Percentiles rank a stretch among this genome's conserved stretches.
Conservation (phyloP, 106 monocot genomes). For the Acanthochlamys bracteata region DNA sequence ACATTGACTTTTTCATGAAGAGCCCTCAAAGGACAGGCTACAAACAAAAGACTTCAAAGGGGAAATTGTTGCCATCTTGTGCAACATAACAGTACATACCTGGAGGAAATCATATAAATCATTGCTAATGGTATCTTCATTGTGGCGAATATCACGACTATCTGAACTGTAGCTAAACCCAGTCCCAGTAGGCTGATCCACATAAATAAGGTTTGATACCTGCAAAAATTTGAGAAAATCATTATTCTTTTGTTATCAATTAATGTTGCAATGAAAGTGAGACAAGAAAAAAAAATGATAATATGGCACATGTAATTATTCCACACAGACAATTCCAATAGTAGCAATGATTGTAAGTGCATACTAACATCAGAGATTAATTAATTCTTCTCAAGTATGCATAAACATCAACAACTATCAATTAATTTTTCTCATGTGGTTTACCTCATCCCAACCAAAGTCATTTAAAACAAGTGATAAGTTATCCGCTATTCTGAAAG, state of each 20-base stretch:
- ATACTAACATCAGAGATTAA: too few species aligned
- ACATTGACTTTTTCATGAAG: too few species aligned
- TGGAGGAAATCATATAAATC: slow-evolving; percentile 69
- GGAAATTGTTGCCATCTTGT: neutral
- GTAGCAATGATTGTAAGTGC: too few species aligned
- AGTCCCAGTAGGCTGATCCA: slow-evolving; percentile 82
- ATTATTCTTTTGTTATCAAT: neutral
- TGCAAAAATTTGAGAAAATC: slow-evolving; percentile 9
- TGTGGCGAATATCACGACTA: slow-evolving; percentile 44
- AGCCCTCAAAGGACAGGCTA: too few species aligned
- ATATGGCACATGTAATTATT: too few species aligned
- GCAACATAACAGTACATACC: slow-evolving; percentile 14
- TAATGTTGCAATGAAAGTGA: too few species aligned
- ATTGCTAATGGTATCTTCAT: slow-evolving; percentile 50
- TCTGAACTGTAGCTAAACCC: slow-evolving; percentile 68
- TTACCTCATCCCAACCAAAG: slow-evolving; percentile 87
- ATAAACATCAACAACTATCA: neutral
- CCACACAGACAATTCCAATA: too few species aligned
- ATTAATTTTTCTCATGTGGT: neutral
- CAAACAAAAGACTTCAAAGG: too few species aligned
- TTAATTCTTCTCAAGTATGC: neutral
- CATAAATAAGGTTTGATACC: slow-evolving; percentile 65
- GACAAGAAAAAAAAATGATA: too few species aligned
- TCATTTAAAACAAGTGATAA: slow-evolving; percentile 58
- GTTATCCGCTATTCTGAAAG: slow-evolving; percentile 47